Evolutionary conservation across 805 yeast species (phyloP), one percentile per base, ranked within the genome.

Genomic region (Candida tallmaniae): DNA sequence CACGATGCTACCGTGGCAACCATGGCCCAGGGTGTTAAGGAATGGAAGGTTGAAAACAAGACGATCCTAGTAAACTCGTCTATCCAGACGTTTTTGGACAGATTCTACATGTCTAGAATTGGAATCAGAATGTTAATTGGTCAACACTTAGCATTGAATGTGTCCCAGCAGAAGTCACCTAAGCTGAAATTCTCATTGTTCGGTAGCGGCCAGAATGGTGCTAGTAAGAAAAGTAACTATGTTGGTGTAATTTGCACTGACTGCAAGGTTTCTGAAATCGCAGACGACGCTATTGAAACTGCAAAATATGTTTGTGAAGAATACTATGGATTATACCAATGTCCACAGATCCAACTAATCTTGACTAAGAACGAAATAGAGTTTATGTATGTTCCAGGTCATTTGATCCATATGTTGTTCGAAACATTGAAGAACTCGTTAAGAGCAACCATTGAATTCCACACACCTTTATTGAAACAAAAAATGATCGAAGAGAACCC

Each of bases 1-100:
- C 96, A 87, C 56, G 96, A 88, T 57, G 95, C 95, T 6, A 89
- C 95, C 0, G 96, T 88, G 12, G 80, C 94, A 11, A 86, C 96
- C 0, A 80, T 88, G 51, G 95, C 95, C 1, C 86, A 85, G 45
- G 96, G 96, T 23, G 95, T 88, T 6, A 81, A 82, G 48, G 94
- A 86, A 55, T 88, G 96, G 94, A 87, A 87, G 50, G 70, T 68
- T 17, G 60, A 54, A 25, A 62, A 58, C 55, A 66, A 54, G 34
- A 65, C 70, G 9, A 63, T 70, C 27, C 45, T 73, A 20, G 79
- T 83, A 25, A 85, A 83, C 50, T 71, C 78, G 34, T 76, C 85
- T 9, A 78, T 88, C 23, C 95, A 88, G 58, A 71, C 78, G 11
- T 87, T 88, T 51, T 65, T 87, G 42, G 96, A 88, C 60, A 60